Conservation (phyloP, 805 yeast genomes). For the Teunomyces stri region DNA sequence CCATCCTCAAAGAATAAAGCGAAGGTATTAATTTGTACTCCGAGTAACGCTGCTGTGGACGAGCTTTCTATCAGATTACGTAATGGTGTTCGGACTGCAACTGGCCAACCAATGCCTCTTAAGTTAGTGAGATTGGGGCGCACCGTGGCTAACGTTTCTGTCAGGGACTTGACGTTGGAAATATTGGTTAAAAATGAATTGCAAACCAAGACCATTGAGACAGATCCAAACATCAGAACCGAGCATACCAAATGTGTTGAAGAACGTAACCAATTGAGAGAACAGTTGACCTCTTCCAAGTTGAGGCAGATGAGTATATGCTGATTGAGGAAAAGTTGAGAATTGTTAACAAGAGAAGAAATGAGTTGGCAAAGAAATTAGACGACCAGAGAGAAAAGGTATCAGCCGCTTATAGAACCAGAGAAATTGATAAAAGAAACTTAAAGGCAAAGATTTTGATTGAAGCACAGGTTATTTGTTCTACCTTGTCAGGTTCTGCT, state of each 20-base stretch:
- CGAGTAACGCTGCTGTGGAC: conserved; percentile 98
- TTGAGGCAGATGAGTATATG: conserved; percentile 42
- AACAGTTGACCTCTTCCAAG: conserved; percentile 28
- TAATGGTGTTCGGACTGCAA: conserved; percentile 59
- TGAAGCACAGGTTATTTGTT: conserved; percentile 81
- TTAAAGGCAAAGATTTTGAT: conserved; percentile 69
- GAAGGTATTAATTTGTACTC: conserved; percentile 89
- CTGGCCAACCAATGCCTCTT: conserved; percentile 56
- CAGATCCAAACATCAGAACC: conserved; percentile 49
- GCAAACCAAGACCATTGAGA: conserved; percentile 34
- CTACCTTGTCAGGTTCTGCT: conserved; percentile 93
- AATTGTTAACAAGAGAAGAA: conserved; percentile 57
- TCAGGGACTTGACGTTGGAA: conserved; percentile 79
- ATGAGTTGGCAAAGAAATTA: conserved; percentile 66
- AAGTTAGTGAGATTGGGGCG: conserved; percentile 84
- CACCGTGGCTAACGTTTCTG: conserved; percentile 76
- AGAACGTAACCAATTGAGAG: conserved; percentile 57
- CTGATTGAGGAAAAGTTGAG: conserved; percentile 51
- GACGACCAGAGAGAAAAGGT: conserved; percentile 78
- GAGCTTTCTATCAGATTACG: conserved; percentile 83
- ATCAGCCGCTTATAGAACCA: conserved; percentile 64
- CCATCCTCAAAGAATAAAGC: conserved; percentile 14
- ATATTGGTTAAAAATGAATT: conserved; percentile 71
- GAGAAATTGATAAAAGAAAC: conserved; percentile 75
- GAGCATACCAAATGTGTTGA: conserved; percentile 51